These are phyloP conservation scores for Metschnikowia bowlesiae DNA, from an alignment of 805 yeast genomes.

Conservation along the genomic window DNA sequence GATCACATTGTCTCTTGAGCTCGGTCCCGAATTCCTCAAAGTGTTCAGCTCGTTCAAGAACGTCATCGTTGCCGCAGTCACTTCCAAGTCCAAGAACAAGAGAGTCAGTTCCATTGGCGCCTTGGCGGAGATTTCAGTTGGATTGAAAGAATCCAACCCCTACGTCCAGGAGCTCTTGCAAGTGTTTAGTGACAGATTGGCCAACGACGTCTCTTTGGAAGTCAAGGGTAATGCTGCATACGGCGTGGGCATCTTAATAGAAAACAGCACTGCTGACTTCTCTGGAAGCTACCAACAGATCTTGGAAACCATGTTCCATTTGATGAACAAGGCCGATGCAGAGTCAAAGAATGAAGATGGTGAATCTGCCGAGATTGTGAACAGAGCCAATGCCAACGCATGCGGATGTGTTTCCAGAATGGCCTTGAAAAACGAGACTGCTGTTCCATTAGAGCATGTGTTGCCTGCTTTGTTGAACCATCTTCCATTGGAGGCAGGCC, in stretches of 20 bases:
- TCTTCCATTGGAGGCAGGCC: slow-evolving; percentile 82
- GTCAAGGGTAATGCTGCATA: slow-evolving; percentile 95
- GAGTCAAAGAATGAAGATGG: slow-evolving; percentile 54
- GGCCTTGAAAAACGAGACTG: slow-evolving; percentile 64
- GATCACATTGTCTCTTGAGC: slow-evolving; percentile 68
- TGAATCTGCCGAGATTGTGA: slow-evolving; percentile 71
- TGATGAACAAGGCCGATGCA: slow-evolving; percentile 62
- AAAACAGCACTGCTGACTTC: slow-evolving; percentile 52
- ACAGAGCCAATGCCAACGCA: slow-evolving; percentile 87
- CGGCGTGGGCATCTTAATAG: slow-evolving; percentile 80
- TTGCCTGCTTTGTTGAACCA: slow-evolving; percentile 73
- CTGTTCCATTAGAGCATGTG: slow-evolving; percentile 69
- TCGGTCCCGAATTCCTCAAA: slow-evolving; percentile 72
- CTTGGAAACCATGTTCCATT: slow-evolving; percentile 71
- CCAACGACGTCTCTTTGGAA: slow-evolving; percentile 74
- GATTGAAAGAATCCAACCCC: slow-evolving; percentile 64
- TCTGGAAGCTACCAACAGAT: slow-evolving; percentile 63
- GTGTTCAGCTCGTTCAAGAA: slow-evolving; percentile 71
- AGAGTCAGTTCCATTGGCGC: slow-evolving; percentile 85
- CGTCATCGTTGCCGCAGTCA: slow-evolving; percentile 51
- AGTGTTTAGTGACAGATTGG: slow-evolving; percentile 62
- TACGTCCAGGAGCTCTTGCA: slow-evolving; percentile 66
- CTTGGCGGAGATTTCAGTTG: slow-evolving; percentile 80
- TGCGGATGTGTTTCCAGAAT: slow-evolving; percentile 96
- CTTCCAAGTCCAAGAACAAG: slow-evolving; percentile 62